Percentiles rank a stretch among this genome's conserved stretches.
phyloP scores from a whole-genome alignment of 176 grass and related monocot genomes.

The Elaeis guineensis region DNA sequence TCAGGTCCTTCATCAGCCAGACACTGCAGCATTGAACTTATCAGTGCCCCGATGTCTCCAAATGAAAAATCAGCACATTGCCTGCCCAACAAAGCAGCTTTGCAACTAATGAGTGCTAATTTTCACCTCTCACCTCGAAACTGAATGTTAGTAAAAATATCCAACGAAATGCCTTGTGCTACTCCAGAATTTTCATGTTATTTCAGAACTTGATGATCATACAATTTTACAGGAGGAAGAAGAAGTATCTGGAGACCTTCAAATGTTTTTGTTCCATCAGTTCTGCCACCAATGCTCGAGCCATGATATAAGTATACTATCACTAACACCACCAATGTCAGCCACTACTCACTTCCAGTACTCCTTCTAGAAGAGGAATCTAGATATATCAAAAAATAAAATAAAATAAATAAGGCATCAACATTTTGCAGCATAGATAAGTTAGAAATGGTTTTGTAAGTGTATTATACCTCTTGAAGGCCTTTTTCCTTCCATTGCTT shows the following conservation, averaged over 20 bases:
- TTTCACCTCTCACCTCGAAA: no score
- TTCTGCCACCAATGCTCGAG: background rate
- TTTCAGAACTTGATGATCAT: constrained; percentile 8
- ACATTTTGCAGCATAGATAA: constrained; percentile 13
- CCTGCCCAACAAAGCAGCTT: no score
- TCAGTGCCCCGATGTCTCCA: constrained; percentile 21
- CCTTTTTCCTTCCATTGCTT: constrained; percentile 87
- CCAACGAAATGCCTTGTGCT: background rate
- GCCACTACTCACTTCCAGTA: constrained; percentile 10
- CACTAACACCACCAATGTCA: background rate
- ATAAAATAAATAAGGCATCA: constrained; percentile 7
- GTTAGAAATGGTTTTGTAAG: background rate
- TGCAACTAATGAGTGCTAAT: no score
- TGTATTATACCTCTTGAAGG: constrained; percentile 33
- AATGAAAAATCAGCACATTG: background rate
- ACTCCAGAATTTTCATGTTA: constrained; percentile 10
- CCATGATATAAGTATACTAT: background rate
- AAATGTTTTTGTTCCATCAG: background rate
- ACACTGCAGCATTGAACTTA: background rate
- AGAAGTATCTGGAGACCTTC: background rate
- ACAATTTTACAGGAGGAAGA: background rate
- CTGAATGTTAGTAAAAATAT: no score
- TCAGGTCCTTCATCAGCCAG: constrained; percentile 18
- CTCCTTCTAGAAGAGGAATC: constrained; percentile 23
- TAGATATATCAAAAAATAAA: constrained; percentile 9